Percentiles rank a stretch among this genome's conserved stretches.
Evolutionary conservation across 345 rosid genomes (phyloP).

Genomic region (Raphanus sativus): DNA sequence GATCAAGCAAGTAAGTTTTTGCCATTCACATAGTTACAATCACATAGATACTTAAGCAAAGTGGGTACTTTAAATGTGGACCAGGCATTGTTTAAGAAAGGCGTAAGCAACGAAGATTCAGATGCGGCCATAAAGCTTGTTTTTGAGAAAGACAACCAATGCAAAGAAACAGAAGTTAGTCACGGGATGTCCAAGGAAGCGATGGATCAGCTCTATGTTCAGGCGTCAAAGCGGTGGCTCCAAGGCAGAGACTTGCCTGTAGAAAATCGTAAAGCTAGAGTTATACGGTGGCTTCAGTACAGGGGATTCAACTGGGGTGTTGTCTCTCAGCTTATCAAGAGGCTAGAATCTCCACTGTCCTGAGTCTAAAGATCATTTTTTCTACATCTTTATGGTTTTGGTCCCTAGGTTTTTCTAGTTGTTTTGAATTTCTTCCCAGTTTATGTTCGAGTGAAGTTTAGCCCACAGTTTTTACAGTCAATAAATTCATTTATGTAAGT

Average conservation of each 20-base stretch:
- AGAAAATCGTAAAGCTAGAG: conserved; percentile 72
- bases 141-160: conserved; percentile 45
- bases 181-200: conserved; percentile 61
- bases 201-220: conserved; percentile 63
- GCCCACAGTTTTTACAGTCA: too few relatives aligned
- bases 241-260: conserved; percentile 57
- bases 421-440: not conserved
- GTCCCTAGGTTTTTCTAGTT: not conserved
- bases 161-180: conserved; percentile 44
- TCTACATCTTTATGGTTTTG: not conserved
- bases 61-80: not conserved
- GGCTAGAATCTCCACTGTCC: conserved; percentile 50
- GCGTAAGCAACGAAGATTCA: conserved; percentile 52
- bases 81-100: conserved; percentile 72
- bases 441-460: not conserved
- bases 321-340: conserved; percentile 51
- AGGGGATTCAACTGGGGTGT: conserved; percentile 82
- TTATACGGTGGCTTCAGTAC: conserved; percentile 88
- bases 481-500: too few relatives aligned
- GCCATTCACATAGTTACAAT: conserved; percentile 6
- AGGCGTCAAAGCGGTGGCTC: conserved; percentile 72
- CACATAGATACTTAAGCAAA: not conserved
- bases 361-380: not conserved
- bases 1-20: conserved; percentile 70
- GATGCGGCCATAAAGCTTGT: conserved; percentile 71